A percentile compares a stretch with the other conserved stretches of the same genome.
phyloP scores from a whole-genome alignment of 2,329 filamentous ascomycete species.

The Phialophora verrucosa region DNA sequence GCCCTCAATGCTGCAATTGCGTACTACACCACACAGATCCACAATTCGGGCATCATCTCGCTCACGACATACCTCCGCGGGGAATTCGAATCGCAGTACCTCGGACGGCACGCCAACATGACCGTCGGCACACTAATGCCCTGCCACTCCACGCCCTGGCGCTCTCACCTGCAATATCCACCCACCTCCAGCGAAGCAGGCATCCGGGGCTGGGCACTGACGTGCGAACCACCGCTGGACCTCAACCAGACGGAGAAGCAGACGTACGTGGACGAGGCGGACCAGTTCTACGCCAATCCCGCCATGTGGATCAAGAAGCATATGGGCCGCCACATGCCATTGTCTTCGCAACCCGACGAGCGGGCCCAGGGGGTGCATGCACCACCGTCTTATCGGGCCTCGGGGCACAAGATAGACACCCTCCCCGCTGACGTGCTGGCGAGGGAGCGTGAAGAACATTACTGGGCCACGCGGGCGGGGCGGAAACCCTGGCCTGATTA shows the following conservation, averaged over 20 bases:
- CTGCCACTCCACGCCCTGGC: slow-evolving; percentile 95
- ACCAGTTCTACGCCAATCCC: slow-evolving; percentile 80
- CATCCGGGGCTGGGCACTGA: slow-evolving; percentile 80
- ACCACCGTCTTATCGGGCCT: slow-evolving; percentile 24
- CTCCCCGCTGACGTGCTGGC: slow-evolving; percentile 10
- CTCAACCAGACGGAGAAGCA: slow-evolving; percentile 65
- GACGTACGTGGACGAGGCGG: slow-evolving; percentile 84
- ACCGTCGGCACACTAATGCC: slow-evolving; percentile 85
- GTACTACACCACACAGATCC: slow-evolving; percentile 73
- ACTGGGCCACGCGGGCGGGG: slow-evolving; percentile 16
- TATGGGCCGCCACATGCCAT: slow-evolving; percentile 49
- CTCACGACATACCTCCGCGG: slow-evolving; percentile 77
- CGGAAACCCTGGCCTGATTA: slow-evolving; percentile 53
- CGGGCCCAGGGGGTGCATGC: slow-evolving; percentile 42
- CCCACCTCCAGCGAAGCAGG: slow-evolving; percentile 39
- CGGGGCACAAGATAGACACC: slow-evolving; percentile 14
- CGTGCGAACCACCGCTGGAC: slow-evolving; percentile 85
- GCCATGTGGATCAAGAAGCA: slow-evolving; percentile 61
- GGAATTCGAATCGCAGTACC: slow-evolving; percentile 68
- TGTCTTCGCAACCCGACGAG: slow-evolving; percentile 15
- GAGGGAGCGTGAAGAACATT: slow-evolving; percentile 16
- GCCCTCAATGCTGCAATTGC: slow-evolving; percentile 72
- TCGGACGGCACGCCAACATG: slow-evolving; percentile 45
- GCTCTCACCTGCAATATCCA: slow-evolving; percentile 80
- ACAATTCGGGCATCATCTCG: slow-evolving; percentile 79